Conservation (phyloP, 2,329 filamentous ascomycete genomes). For the Byssothecium circinans region DNA sequence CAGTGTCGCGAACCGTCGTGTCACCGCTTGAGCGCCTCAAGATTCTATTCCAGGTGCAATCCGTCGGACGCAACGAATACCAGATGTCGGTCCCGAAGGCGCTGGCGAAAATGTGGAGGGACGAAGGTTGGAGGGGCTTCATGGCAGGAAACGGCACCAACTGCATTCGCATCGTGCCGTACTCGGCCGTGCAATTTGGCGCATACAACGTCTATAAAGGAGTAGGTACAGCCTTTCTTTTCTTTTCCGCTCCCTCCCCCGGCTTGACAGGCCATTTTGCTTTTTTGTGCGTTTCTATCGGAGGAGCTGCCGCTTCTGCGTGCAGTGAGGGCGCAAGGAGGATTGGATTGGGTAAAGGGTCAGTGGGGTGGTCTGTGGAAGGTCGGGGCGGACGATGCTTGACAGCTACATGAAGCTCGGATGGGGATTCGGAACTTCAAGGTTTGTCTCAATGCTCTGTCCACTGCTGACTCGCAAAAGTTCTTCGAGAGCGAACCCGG, state of each 20-base stretch:
- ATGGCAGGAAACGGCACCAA: slow-evolving; percentile 99
- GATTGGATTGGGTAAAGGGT: not conserved
- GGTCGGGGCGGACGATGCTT: not conserved
- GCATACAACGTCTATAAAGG: slow-evolving; percentile 97
- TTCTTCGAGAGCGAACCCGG: slow-evolving; percentile 78
- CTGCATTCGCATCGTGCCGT: slow-evolving; percentile 96
- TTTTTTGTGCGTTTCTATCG: not conserved
- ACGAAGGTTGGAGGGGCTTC: slow-evolving; percentile 95
- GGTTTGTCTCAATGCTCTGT: too few relatives aligned
- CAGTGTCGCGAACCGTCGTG: slow-evolving; percentile 96
- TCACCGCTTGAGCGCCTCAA: slow-evolving; percentile 94
- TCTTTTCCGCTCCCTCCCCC: not conserved
- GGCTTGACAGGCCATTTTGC: not conserved
- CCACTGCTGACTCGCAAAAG: slow-evolving; percentile 46
- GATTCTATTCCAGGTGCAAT: slow-evolving; percentile 97
- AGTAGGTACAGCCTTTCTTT: slow-evolving; percentile 55
- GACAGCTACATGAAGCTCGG: not conserved
- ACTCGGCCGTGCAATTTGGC: slow-evolving; percentile 96
- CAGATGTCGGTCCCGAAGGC: slow-evolving; percentile 89
- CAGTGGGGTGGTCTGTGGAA: not conserved
- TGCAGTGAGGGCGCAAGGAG: not conserved
- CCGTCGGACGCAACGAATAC: slow-evolving; percentile 86
- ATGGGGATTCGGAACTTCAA: not conserved
- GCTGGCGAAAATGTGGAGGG: slow-evolving; percentile 90
- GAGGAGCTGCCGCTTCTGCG: too few relatives aligned